Conservation (phyloP, 768 basidiomycete genomes). For the Asterophora parasitica region DNA sequence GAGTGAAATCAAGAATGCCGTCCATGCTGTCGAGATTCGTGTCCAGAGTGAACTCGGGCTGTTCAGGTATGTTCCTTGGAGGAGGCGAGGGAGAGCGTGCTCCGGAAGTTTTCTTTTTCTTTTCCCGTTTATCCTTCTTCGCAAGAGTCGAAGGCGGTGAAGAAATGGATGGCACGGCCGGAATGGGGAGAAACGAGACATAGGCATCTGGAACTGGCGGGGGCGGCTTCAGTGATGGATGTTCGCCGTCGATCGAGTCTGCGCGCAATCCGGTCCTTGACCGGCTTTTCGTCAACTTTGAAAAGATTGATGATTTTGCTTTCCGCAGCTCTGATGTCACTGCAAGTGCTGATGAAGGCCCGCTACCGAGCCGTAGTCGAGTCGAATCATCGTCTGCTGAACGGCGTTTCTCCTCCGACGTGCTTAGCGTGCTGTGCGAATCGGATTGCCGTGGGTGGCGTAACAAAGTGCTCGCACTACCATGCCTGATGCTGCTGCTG, state of each 20-base stretch:
- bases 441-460: conserved; percentile 32
- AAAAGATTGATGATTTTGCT: conserved; percentile 44
- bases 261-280: conserved; percentile 34
- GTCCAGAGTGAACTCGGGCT: conserved; percentile 45
- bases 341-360: conserved; percentile 19
- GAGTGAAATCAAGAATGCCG: conserved; percentile 63
- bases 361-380: conserved; percentile 22
- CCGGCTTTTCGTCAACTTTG: conserved; percentile 37
- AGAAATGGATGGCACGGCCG: conserved; percentile 10
- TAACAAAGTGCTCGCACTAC: conserved; percentile 26
- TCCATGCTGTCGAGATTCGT: conserved; percentile 74
- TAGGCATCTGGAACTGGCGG: conserved; percentile 26
- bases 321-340: conserved; percentile 32
- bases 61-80: conserved; percentile 25
- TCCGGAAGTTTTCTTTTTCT: conserved; percentile 30
- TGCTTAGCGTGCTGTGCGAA: conserved; percentile 29
- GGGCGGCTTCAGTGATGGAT: conserved; percentile 33
- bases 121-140: conserved; percentile 29
- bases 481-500: conserved; percentile 21
- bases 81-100: conserved; percentile 26
- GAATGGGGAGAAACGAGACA: conserved; percentile 19
- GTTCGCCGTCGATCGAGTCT: conserved; percentile 28
- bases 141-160: conserved; percentile 10
- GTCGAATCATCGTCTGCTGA: conserved; percentile 28
- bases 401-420: conserved; percentile 26